A percentile compares a stretch with the other conserved stretches of the same genome.
Evolutionary conservation across 2,329 filamentous ascomycete species (phyloP).

Genomic region (Calonectria naviculata): DNA sequence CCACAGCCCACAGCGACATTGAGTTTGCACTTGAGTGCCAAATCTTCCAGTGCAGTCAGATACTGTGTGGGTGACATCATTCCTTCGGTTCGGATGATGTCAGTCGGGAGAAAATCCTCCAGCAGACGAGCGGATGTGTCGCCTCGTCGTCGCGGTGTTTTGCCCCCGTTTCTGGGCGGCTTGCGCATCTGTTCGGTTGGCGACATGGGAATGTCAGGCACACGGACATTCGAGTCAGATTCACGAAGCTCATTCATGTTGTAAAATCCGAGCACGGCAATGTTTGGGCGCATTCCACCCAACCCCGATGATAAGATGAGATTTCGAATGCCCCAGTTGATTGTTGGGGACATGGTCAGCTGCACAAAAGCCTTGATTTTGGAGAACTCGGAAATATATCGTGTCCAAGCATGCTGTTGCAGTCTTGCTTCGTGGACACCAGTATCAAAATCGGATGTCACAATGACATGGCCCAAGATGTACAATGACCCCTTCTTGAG

Average conservation of each 20-base stretch:
- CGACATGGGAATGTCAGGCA: constrained; percentile 61
- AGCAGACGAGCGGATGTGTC: constrained; percentile 67
- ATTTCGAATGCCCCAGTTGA: constrained; percentile 88
- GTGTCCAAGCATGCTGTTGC: constrained; percentile 86
- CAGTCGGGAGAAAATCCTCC: constrained; percentile 73
- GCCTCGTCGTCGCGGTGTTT: constrained; percentile 52
- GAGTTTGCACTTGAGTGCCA: constrained; percentile 80
- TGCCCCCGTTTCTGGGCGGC: constrained; percentile 44
- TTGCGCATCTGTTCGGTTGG: constrained; percentile 46
- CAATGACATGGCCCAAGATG: constrained; percentile 88
- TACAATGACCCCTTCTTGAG: constrained; percentile 89
- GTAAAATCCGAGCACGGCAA: constrained; percentile 84
- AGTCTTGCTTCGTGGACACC: constrained; percentile 84
- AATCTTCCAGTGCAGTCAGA: constrained; percentile 84
- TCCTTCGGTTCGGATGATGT: constrained; percentile 74
- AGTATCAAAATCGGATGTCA: constrained; percentile 82
- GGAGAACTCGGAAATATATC: constrained; percentile 84
- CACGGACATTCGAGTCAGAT: constrained; percentile 65
- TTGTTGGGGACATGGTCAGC: constrained; percentile 82
- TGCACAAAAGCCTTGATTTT: constrained; percentile 92
- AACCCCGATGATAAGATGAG: constrained; percentile 84
- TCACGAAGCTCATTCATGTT: constrained; percentile 81
- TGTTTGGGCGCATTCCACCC: constrained; percentile 90
- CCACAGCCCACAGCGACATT: constrained; percentile 89
- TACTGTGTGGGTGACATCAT: constrained; percentile 80